Percentiles rank a stretch among this genome's conserved stretches.
phyloP scores from a whole-genome alignment of 208 protist genomes.

The Pavlovales sp. region DNA sequence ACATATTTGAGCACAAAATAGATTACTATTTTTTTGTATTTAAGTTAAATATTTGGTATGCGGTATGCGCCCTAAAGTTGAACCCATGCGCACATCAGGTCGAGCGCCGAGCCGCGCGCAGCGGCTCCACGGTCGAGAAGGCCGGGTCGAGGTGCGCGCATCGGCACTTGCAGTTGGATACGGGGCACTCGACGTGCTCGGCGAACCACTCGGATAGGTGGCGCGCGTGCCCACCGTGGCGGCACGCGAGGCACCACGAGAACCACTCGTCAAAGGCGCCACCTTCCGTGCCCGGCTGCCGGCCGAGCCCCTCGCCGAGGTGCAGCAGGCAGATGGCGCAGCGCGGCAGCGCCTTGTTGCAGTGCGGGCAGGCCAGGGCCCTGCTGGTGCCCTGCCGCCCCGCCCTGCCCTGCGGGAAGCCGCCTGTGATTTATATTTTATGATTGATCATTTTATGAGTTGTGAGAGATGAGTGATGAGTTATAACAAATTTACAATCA shows the following conservation, averaged over 20 bases:
- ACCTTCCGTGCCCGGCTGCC: background rate
- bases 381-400: background rate
- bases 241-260: constrained; percentile 68
- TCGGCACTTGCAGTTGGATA: constrained; percentile 63
- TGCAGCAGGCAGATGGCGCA: constrained; percentile 63
- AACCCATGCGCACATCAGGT: no score
- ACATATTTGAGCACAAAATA: no score
- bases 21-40: no score
- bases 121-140: no score
- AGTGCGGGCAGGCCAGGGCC: constrained; percentile 25
- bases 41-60: no score
- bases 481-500: no score
- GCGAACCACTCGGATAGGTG: constrained; percentile 69
- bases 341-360: constrained; percentile 60
- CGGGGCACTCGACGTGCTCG: constrained; percentile 62
- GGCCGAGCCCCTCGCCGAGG: constrained; percentile 28
- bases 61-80: no score
- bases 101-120: no score
- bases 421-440: no score
- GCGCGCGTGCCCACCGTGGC: constrained; percentile 67
- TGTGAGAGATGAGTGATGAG: no score
- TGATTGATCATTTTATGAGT: no score
- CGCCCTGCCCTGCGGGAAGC: no score
- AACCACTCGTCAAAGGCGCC: constrained; percentile 63
- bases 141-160: constrained; percentile 39